Evolutionary conservation across 2,329 filamentous ascomycete genomes (phyloP).

Genomic region (Trichophyton benhamiae): DNA sequence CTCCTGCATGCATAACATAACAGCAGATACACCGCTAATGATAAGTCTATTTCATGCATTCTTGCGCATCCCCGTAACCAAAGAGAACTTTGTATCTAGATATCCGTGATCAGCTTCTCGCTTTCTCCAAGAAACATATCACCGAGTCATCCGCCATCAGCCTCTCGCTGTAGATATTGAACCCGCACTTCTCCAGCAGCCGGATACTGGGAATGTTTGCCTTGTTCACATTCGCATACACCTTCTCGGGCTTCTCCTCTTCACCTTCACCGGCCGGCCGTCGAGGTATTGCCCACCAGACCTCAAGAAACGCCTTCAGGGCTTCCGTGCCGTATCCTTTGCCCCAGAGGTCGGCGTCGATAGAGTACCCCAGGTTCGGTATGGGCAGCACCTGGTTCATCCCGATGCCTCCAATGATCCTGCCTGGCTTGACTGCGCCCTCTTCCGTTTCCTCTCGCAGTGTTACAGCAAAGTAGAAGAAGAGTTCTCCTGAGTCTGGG

Average conservation of each 20-base stretch:
- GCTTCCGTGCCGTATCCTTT: conserved; percentile 14
- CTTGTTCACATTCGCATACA: conserved; percentile 8
- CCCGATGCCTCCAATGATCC: conserved; percentile 10
- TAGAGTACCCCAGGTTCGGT: conserved; percentile 12
- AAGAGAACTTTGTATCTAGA: neutral
- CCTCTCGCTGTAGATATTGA: conserved; percentile 8
- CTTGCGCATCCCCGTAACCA: neutral
- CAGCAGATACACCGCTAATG: neutral
- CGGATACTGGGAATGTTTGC: conserved; percentile 8
- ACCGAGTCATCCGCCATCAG: conserved; percentile 1
- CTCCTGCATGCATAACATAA: neutral
- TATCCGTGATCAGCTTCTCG: neutral
- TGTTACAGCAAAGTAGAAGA: conserved; percentile 8
- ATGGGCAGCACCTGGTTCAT: conserved; percentile 10
- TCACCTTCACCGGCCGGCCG: neutral
- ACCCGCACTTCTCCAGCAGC: conserved; percentile 12
- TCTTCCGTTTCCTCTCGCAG: conserved; percentile 6
- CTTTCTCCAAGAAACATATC: conserved; percentile 1
- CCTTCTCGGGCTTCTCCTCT: neutral
- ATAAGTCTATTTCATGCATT: neutral
- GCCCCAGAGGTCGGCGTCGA: conserved; percentile 6
- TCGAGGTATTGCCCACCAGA: conserved; percentile 12
- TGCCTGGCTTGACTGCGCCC: neutral
- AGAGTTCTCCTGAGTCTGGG: neutral
- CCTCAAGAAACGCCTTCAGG: conserved; percentile 5